Evolutionary conservation across 495 filamentous ascomycete genomes (phyloP), one percentile per base, ranked within the genome.

Genomic region (Podospora tetraspora): DNA sequence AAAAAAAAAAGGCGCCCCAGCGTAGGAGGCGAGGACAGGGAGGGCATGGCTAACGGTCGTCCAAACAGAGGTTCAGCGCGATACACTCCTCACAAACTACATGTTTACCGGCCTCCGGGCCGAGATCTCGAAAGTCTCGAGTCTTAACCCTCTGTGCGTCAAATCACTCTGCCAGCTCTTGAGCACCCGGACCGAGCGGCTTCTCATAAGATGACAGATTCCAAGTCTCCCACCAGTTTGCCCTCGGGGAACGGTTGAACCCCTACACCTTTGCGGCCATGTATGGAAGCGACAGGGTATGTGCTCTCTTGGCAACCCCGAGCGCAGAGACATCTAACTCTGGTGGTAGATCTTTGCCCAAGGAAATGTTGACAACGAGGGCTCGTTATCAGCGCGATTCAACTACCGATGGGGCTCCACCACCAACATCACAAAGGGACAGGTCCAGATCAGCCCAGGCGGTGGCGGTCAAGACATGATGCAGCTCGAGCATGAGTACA

Each of bases 101-200:
- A 95, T 94, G 87, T 98, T 98, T 85, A 86, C 91, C 22, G 96
- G 96, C 66, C 85, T 99, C 76, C 90, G 93, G 70, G 96, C 95
- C 75, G 96, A 99, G 79, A 80, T 98, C 74, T 97, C 91, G 70
- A 99, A 97, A 85, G 89, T 91, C 72, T 94, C 97, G 82, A 92
- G 92, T 83, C 85, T 97, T 75, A 86, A 88, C 70, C 96, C 95
- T 60, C 82, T 98, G 74, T 77, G 73, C 57, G 75, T 76, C 43
- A 57, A 27, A 37, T 56, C 29, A 29, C 52, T 66, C 22, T 29
- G 56, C 13, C 23, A 22, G 30, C 16, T 21, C 52, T 22, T 59
- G 13, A n/a, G 30, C 29, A 61, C 30, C 25, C 11, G 23, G 24
- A 30, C 12, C 16, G 16, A 52, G 29, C 21, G 63, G 59, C 56